These are phyloP conservation scores for Aureobasidium sp. DNA, from an alignment of 2,329 filamentous ascomycete genomes.

Conservation along the genomic window DNA sequence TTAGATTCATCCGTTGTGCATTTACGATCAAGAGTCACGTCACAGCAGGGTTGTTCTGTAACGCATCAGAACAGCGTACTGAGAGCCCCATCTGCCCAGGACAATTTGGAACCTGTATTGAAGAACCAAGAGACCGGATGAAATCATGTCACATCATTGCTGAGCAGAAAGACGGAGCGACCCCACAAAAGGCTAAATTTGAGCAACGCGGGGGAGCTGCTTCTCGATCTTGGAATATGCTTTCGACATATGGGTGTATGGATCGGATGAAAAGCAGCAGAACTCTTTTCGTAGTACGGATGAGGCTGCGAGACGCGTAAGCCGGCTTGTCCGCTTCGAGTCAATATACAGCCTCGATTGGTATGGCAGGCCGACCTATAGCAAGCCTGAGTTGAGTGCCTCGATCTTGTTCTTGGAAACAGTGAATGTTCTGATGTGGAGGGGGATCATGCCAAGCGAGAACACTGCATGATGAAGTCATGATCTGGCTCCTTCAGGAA, in stretches of 20 bases:
- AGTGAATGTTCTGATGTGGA: background rate
- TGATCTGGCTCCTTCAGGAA: background rate
- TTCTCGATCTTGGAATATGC: background rate
- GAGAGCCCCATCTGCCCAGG: background rate
- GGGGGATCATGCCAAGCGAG: background rate
- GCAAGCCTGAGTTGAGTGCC: background rate
- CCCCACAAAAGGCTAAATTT: constrained; percentile 1
- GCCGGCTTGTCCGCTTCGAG: background rate
- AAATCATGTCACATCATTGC: background rate
- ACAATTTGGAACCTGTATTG: background rate
- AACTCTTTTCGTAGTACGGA: background rate
- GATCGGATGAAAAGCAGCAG: background rate
- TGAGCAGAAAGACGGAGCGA: background rate
- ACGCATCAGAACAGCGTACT: background rate
- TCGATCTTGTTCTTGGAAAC: background rate
- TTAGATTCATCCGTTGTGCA: background rate
- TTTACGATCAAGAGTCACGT: background rate
- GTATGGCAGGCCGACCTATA: background rate
- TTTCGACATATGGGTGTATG: background rate
- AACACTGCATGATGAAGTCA: constrained; percentile 8
- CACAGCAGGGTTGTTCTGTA: background rate
- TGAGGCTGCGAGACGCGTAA: constrained; percentile 12
- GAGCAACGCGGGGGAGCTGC: background rate
- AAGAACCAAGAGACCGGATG: background rate
- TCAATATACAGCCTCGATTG: background rate